Conservation (phyloP, 2,329 filamentous ascomycete species). For the Ophiostoma ips region DNA sequence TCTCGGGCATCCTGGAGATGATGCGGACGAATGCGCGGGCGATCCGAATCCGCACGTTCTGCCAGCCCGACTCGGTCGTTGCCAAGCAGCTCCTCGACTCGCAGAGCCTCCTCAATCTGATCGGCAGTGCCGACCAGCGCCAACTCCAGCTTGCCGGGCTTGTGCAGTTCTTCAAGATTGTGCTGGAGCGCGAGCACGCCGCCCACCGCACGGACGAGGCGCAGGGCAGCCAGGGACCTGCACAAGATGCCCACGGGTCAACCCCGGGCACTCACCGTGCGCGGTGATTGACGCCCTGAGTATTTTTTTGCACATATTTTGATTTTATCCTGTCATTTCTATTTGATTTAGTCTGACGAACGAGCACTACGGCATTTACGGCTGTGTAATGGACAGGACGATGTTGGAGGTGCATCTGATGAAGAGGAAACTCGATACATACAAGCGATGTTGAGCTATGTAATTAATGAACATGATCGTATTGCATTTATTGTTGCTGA, state of each 20-base stretch:
- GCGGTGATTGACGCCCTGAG: too few species aligned
- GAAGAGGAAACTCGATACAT: neutral
- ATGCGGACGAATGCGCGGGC: conserved; percentile 39
- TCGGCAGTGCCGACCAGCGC: conserved; percentile 30
- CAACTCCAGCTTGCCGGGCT: conserved; percentile 36
- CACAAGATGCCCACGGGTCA: conserved; percentile 7
- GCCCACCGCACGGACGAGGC: neutral
- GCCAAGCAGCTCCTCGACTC: conserved; percentile 43
- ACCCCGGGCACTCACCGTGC: neutral
- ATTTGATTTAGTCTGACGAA: too few species aligned
- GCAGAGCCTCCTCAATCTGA: conserved; percentile 34
- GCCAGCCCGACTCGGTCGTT: conserved; percentile 43
- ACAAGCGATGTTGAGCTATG: too few species aligned
- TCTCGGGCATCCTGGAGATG: conserved; percentile 34
- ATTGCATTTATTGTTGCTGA: too few species aligned
- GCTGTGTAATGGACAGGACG: neutral
- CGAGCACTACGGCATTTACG: too few species aligned
- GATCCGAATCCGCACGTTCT: conserved; percentile 41
- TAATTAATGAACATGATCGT: too few species aligned
- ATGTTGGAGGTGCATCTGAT: too few species aligned
- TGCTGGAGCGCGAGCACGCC: conserved; percentile 31
- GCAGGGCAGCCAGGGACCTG: neutral
- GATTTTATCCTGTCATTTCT: too few species aligned
- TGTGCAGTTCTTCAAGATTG: conserved; percentile 39
- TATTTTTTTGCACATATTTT: too few species aligned